phyloP scores from a whole-genome alignment of 768 basidiomycete genomes.

The Tephrocybe sp. region DNA sequence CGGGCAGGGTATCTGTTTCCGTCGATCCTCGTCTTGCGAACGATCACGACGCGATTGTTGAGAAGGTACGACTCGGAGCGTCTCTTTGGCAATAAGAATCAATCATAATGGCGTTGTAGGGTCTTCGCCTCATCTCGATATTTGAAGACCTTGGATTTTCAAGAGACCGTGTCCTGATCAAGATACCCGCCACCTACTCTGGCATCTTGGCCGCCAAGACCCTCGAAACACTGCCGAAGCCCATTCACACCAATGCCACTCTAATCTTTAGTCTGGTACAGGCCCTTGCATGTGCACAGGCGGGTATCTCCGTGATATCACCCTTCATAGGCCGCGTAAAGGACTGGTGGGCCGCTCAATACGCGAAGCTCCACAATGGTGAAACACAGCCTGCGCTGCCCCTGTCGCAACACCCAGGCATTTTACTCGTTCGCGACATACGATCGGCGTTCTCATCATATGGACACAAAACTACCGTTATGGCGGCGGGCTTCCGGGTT shows the following conservation, averaged over 20 bases:
- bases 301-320: constrained; percentile 32
- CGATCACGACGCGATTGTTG: constrained; percentile 25
- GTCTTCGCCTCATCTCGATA: constrained; percentile 24
- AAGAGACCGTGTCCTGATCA: constrained; percentile 30
- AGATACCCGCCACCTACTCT: constrained; percentile 34
- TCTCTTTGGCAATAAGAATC: not conserved
- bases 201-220: constrained; percentile 32
- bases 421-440: constrained; percentile 30
- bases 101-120: constrained; percentile 9
- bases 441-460: constrained; percentile 23
- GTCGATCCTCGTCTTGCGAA: constrained; percentile 35
- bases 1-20: constrained; percentile 34
- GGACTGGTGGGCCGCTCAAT: constrained; percentile 34
- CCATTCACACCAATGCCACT: constrained; percentile 36
- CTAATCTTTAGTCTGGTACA: constrained; percentile 35
- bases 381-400: constrained; percentile 13
- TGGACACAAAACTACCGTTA: constrained; percentile 27
- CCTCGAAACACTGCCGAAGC: constrained; percentile 23
- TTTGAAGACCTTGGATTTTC: constrained; percentile 30
- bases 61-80: constrained; percentile 18
- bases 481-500: constrained; percentile 36
- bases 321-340: constrained; percentile 40
- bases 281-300: constrained; percentile 36
- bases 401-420: constrained; percentile 30
- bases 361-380: constrained; percentile 10